Evolutionary conservation across 768 basidiomycete genomes (phyloP).

Genomic region (Ramaria rubella): DNA sequence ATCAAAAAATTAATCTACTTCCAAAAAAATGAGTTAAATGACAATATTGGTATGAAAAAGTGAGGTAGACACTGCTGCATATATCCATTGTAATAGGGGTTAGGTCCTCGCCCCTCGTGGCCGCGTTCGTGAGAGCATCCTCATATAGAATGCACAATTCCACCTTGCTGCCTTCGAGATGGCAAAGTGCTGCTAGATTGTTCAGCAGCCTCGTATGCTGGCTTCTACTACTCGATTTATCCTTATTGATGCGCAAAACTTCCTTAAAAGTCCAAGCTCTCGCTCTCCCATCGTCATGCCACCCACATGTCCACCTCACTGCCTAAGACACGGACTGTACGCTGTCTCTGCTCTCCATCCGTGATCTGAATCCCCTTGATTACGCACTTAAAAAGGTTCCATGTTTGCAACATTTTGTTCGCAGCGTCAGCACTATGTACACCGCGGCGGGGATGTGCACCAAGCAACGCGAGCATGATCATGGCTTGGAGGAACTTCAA

Average conservation of each 20-base stretch:
- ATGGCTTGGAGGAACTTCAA: conserved; percentile 79
- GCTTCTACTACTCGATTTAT: conserved; percentile 29
- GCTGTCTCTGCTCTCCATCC: conserved; percentile 34
- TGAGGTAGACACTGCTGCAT: no score
- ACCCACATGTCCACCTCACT: conserved; percentile 83
- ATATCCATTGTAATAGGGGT: no score
- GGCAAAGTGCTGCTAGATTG: conserved; percentile 71
- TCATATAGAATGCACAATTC: conserved; percentile 67
- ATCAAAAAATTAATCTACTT: no score
- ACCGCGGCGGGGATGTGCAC: conserved; percentile 76
- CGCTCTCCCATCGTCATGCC: conserved; percentile 89
- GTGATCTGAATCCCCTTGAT: conserved; percentile 59
- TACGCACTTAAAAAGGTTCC: conserved; percentile 76
- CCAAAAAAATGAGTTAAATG: no score
- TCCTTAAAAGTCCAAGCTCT: conserved; percentile 67
- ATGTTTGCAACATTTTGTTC: conserved; percentile 65
- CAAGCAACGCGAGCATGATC: conserved; percentile 82
- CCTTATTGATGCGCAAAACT: conserved; percentile 59
- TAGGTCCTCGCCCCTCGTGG: conserved; percentile 55
- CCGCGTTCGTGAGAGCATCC: conserved; percentile 56
- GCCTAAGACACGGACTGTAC: conserved; percentile 45
- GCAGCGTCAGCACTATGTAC: conserved; percentile 66
- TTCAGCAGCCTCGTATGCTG: conserved; percentile 68
- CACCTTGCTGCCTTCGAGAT: conserved; percentile 54
- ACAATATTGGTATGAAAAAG: no score